Conservation (phyloP, 179 eudicot genomes). For the Silene coronaria region DNA sequence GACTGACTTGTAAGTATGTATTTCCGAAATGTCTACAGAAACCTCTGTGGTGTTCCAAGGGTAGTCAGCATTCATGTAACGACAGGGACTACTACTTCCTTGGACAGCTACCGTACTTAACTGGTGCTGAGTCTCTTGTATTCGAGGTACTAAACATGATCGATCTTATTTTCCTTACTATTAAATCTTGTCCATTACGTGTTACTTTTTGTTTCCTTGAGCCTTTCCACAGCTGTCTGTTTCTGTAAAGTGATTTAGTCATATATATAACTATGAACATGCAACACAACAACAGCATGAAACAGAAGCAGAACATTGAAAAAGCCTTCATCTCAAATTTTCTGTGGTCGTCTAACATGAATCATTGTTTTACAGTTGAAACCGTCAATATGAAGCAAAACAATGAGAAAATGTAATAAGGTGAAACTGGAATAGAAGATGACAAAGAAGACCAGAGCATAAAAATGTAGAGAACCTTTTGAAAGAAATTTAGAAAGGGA, state of each 20-base stretch:
- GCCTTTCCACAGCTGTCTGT: background rate
- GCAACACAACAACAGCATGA: background rate
- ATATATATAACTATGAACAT: background rate
- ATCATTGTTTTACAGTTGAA: background rate
- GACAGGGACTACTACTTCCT: slow-evolving; percentile 70
- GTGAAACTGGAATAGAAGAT: background rate
- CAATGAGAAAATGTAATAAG: background rate
- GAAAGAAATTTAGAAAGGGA: background rate
- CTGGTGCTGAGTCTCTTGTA: slow-evolving; percentile 51
- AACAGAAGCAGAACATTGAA: background rate
- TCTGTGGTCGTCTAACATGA: background rate
- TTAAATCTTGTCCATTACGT: background rate
- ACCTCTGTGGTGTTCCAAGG: slow-evolving; percentile 75
- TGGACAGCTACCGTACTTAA: slow-evolving; percentile 80
- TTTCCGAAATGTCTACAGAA: slow-evolving; percentile 45
- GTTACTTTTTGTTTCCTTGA: background rate
- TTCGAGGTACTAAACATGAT: slow-evolving; percentile 52
- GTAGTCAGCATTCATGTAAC: slow-evolving; percentile 45
- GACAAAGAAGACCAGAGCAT: background rate
- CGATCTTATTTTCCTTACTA: background rate
- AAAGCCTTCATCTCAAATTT: background rate
- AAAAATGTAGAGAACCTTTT: background rate
- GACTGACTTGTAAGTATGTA: slow-evolving; percentile 2
- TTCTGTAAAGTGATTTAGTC: background rate
- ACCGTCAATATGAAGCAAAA: background rate